phyloP scores from a whole-genome alignment of 1,284 basidiomycete genomes.

The Ganoderma lingzhi region DNA sequence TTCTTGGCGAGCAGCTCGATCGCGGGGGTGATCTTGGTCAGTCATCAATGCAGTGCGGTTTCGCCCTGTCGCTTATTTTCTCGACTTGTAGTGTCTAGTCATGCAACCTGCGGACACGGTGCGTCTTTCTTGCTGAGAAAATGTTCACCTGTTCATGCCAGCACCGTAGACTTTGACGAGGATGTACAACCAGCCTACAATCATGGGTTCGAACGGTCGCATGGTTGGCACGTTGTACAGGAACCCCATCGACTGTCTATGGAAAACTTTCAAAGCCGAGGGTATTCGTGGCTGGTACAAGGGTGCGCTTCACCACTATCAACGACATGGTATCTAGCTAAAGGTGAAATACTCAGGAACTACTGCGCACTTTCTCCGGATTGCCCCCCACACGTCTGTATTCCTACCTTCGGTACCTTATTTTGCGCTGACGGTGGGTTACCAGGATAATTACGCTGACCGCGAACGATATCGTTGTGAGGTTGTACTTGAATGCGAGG shows the following conservation, averaged over 20 bases:
- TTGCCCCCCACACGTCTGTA: neutral
- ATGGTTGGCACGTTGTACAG: neutral
- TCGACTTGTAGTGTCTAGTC: neutral
- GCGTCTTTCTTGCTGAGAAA: neutral
- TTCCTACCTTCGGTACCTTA: neutral
- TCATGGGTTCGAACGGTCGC: neutral
- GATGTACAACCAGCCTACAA: neutral
- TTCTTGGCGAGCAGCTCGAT: conserved; percentile 87
- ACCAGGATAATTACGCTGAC: neutral
- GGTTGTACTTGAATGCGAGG: neutral
- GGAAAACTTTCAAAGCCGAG: neutral
- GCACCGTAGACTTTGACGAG: neutral
- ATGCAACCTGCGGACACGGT: conserved; percentile 1
- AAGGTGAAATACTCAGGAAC: neutral
- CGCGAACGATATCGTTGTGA: neutral
- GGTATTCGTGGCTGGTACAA: neutral
- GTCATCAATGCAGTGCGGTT: neutral
- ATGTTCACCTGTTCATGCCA: neutral
- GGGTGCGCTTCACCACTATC: neutral
- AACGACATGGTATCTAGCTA: neutral
- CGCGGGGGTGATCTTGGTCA: conserved; percentile 49
- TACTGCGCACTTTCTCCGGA: neutral
- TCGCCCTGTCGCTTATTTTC: neutral
- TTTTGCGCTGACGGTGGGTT: neutral
- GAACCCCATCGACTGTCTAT: neutral